These are phyloP conservation scores for Fusarium begoniae DNA, from an alignment of 2,329 filamentous ascomycete genomes.

Conservation along the genomic window DNA sequence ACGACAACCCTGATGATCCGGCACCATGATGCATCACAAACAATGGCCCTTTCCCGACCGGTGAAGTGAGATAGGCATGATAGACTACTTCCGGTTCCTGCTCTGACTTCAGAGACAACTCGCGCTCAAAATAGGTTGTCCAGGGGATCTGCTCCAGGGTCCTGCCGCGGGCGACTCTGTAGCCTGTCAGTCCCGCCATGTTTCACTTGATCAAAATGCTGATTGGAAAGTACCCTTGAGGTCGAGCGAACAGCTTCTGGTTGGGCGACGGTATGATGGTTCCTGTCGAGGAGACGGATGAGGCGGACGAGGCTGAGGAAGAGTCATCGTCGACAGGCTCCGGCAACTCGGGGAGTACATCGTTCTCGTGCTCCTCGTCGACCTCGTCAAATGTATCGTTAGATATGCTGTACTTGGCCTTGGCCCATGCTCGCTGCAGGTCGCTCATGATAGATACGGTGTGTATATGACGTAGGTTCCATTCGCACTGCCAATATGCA, in stretches of 20 bases:
- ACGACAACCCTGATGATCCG: conserved; percentile 91
- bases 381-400: conserved; percentile 60
- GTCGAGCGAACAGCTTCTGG: conserved; percentile 76
- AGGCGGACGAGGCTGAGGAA: conserved; percentile 78
- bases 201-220: conserved; percentile 7
- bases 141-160: conserved; percentile 77
- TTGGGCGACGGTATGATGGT: conserved; percentile 86
- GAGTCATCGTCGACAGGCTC: conserved; percentile 68
- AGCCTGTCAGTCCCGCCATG: conserved; percentile 38
- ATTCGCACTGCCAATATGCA: conserved; percentile 20
- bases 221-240: conserved; percentile 64
- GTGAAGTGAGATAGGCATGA: conserved; percentile 90
- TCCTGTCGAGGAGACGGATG: conserved; percentile 88
- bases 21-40: conserved; percentile 96
- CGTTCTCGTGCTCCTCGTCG: conserved; percentile 61
- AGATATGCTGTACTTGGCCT: conserved; percentile 73
- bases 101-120: conserved; percentile 74
- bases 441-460: conserved; percentile 72
- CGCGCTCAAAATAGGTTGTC: conserved; percentile 91
- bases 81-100: conserved; percentile 65
- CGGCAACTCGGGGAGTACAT: conserved; percentile 58
- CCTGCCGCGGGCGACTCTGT: conserved; percentile 60
- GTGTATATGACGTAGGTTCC: conserved; percentile 28
- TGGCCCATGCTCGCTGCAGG: conserved; percentile 81
- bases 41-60: conserved; percentile 77